Evolutionary conservation across 495 filamentous ascomycete species (phyloP).

Genomic region (Echria macrotheca): DNA sequence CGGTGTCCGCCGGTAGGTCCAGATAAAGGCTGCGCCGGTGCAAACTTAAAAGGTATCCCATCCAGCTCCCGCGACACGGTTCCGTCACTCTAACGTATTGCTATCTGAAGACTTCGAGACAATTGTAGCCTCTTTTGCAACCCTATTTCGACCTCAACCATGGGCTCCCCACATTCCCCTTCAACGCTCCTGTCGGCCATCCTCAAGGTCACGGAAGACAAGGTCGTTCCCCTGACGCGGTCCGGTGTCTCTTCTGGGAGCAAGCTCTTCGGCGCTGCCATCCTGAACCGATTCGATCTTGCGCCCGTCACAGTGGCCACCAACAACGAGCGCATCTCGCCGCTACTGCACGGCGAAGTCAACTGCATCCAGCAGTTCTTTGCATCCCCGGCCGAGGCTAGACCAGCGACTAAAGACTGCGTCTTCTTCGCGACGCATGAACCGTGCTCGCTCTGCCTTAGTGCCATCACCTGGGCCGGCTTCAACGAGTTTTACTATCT

Average conservation of each 20-base stretch:
- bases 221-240: slow-evolving; percentile 30
- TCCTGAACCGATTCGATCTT: slow-evolving; percentile 26
- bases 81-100: too few relatives aligned
- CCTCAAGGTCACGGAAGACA: slow-evolving; percentile 27
- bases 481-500: slow-evolving; percentile 41
- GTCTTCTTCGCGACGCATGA: slow-evolving; percentile 41
- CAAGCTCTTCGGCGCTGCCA: slow-evolving; percentile 39
- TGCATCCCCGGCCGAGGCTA: slow-evolving; percentile 15
- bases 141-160: too few relatives aligned
- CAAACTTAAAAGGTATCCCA: too few relatives aligned
- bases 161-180: slow-evolving; percentile 18
- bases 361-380: slow-evolving; percentile 43
- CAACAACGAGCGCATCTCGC: slow-evolving; percentile 35
- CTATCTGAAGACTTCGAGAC: too few relatives aligned
- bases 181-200: slow-evolving; percentile 27
- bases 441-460: slow-evolving; percentile 37
- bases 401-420: slow-evolving; percentile 30
- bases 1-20: slow-evolving; percentile 5
- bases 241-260: slow-evolving; percentile 32
- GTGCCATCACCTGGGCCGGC: slow-evolving; percentile 39
- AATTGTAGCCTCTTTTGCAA: too few relatives aligned
- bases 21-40: not conserved
- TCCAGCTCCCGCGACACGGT: too few relatives aligned
- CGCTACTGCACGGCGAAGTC: slow-evolving; percentile 38
- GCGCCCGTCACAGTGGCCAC: slow-evolving; percentile 28